Evolutionary conservation across 441 rosid species (phyloP).

Genomic region (Populus tomentosa): DNA sequence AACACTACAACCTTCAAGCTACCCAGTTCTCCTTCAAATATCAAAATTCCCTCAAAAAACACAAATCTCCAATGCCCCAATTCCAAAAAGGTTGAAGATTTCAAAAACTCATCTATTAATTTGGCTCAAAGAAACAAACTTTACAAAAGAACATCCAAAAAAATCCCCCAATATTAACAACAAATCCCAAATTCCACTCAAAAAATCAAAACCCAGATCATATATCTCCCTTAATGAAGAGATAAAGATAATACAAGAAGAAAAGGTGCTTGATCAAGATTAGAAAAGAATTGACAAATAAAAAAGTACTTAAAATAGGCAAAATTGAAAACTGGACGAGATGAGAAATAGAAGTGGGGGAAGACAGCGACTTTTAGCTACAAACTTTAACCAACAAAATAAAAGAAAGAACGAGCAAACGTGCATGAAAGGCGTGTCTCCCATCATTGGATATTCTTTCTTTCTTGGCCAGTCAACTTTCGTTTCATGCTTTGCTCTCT

Average conservation of each 20-base stretch:
- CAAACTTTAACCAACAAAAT: slow-evolving; percentile 10
- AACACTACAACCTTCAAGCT: background rate
- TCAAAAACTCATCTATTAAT: background rate
- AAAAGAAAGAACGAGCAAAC: background rate
- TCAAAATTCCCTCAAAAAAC: background rate
- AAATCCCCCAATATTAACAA: background rate
- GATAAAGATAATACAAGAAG: background rate
- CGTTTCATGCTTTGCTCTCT: background rate
- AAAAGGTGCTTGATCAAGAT: background rate
- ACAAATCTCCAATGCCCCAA: background rate
- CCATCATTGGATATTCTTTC: slow-evolving; percentile 16
- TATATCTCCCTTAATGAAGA: background rate
- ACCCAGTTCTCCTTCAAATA: background rate
- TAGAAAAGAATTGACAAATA: background rate
- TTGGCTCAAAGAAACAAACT: background rate
- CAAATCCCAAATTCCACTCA: background rate
- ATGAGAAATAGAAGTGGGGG: background rate
- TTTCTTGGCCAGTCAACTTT: slow-evolving; percentile 19
- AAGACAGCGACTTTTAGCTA: slow-evolving; percentile 17
- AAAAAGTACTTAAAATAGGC: background rate
- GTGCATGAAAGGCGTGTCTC: slow-evolving; percentile 13
- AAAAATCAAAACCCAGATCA: slow-evolving; percentile 21
- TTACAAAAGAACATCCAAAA: background rate
- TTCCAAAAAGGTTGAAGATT: background rate
- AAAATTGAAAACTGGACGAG: slow-evolving; percentile 9